These are phyloP conservation scores for Aspergillus amoenus DNA, from an alignment of 2,329 filamentous ascomycete genomes.

Conservation along the genomic window DNA sequence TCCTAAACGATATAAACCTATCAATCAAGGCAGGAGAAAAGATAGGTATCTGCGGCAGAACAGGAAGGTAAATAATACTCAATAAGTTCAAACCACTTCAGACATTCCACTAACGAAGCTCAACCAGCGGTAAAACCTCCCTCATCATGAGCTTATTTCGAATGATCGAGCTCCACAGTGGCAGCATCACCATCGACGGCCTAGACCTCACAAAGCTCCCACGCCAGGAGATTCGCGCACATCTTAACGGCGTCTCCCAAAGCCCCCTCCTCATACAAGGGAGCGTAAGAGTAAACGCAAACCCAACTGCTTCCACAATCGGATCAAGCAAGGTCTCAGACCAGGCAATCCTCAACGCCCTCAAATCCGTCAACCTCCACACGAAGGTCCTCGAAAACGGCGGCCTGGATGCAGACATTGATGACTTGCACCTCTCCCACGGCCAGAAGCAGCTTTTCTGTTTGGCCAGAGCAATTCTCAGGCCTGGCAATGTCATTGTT, in stretches of 20 bases:
- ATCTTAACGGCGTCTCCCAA: conserved; percentile 46
- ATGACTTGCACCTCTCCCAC: conserved; percentile 52
- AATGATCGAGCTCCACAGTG: conserved; percentile 42
- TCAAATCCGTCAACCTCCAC: conserved; percentile 40
- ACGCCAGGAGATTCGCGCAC: conserved; percentile 39
- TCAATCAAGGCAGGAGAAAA: conserved; percentile 44
- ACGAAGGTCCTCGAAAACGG: conserved; percentile 39
- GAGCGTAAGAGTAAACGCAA: conserved; percentile 39
- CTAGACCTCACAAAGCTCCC: conserved; percentile 42
- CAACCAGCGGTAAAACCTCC: conserved; percentile 43
- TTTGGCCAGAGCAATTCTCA: conserved; percentile 59
- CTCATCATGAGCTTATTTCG: conserved; percentile 44
- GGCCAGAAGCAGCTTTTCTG: conserved; percentile 67
- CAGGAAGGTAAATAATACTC: conserved; percentile 32
- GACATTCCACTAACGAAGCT: background rate
- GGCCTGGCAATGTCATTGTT: conserved; percentile 44
- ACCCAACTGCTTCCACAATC: conserved; percentile 30
- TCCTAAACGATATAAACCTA: conserved; percentile 49
- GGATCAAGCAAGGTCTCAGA: conserved; percentile 25
- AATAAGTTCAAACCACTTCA: background rate
- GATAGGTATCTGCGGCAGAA: conserved; percentile 43
- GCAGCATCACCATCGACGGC: conserved; percentile 44
- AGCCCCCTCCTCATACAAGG: conserved; percentile 45
- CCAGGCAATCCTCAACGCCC: conserved; percentile 34
- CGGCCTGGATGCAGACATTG: conserved; percentile 44